Conservation (phyloP, 1,139 yeast species). For the Geotrichum cucujoidarum region DNA sequence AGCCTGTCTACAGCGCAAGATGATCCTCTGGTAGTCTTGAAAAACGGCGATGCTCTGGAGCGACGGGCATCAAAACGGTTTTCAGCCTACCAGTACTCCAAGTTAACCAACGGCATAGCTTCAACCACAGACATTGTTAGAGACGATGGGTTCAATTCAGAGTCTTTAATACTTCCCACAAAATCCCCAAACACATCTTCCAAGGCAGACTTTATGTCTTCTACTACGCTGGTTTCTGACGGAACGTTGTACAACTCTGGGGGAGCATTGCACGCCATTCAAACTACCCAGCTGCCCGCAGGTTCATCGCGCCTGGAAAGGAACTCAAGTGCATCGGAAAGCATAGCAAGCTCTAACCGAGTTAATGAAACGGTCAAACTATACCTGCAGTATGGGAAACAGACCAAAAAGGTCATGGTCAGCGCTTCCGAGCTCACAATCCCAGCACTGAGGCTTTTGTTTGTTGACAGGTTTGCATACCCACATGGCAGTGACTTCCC, state of each 20-base stretch:
- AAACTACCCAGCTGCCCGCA: background rate
- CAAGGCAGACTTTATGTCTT: constrained; percentile 27
- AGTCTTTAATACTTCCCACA: constrained; percentile 25
- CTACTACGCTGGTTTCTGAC: constrained; percentile 21
- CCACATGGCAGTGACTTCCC: constrained; percentile 61
- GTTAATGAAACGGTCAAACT: constrained; percentile 34
- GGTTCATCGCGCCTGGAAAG: background rate
- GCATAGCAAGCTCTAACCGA: background rate
- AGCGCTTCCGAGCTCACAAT: constrained; percentile 49
- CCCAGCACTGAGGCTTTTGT: constrained; percentile 63
- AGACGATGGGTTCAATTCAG: constrained; percentile 7
- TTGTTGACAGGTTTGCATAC: constrained; percentile 82
- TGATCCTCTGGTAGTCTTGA: constrained; percentile 69
- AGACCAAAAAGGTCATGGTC: constrained; percentile 56
- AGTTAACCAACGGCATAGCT: constrained; percentile 48
- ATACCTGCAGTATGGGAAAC: constrained; percentile 53
- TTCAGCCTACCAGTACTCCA: constrained; percentile 89
- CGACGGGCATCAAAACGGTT: constrained; percentile 88
- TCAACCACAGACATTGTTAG: constrained; percentile 11
- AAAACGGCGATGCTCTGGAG: constrained; percentile 73
- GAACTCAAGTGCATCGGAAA: background rate
- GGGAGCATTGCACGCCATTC: background rate
- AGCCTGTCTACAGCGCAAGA: constrained; percentile 8
- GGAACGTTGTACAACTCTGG: constrained; percentile 2
- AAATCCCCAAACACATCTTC: constrained; percentile 27